Conservation (phyloP, 768 basidiomycete species). For the Mycena belliarum region DNA sequence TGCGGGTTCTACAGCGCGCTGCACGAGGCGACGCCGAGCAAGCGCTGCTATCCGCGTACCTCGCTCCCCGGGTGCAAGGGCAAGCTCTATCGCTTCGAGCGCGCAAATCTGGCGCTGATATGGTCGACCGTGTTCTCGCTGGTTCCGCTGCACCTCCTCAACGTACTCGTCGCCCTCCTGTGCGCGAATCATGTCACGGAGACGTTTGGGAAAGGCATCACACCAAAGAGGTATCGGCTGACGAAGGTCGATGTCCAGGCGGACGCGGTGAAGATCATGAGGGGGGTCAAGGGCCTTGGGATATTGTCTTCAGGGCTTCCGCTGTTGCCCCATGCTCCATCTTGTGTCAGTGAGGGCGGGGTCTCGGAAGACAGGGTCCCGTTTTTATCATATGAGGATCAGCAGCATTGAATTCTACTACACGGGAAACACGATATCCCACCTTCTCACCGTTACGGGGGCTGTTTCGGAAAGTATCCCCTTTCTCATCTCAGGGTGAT, state of each 20-base stretch:
- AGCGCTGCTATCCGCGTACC: slow-evolving; percentile 61
- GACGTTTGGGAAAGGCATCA: slow-evolving; percentile 66
- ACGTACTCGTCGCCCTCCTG: slow-evolving; percentile 59
- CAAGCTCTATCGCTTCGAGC: slow-evolving; percentile 56
- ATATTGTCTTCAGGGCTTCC: background rate
- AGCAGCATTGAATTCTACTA: background rate
- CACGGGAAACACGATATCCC: background rate
- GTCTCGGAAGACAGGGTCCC: slow-evolving; percentile 12
- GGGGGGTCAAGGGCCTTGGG: background rate
- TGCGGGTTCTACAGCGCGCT: slow-evolving; percentile 66
- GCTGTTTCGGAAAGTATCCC: too few relatives aligned
- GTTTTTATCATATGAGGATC: slow-evolving; percentile 11
- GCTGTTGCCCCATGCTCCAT: slow-evolving; percentile 10
- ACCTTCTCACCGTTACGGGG: too few relatives aligned
- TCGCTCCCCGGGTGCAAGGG: slow-evolving; percentile 70
- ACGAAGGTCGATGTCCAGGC: slow-evolving; percentile 45
- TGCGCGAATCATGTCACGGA: slow-evolving; percentile 68
- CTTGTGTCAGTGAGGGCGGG: slow-evolving; percentile 27
- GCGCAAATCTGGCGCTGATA: slow-evolving; percentile 42
- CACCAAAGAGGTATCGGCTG: slow-evolving; percentile 60
- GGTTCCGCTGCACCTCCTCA: slow-evolving; percentile 59
- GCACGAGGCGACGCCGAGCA: slow-evolving; percentile 60
- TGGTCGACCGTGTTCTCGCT: slow-evolving; percentile 57
- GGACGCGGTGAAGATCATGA: slow-evolving; percentile 37
- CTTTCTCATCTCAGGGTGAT: too few relatives aligned